These are phyloP conservation scores for Malbranchea zuffiana DNA, from an alignment of 2,329 filamentous ascomycete species.

Conservation along the genomic window DNA sequence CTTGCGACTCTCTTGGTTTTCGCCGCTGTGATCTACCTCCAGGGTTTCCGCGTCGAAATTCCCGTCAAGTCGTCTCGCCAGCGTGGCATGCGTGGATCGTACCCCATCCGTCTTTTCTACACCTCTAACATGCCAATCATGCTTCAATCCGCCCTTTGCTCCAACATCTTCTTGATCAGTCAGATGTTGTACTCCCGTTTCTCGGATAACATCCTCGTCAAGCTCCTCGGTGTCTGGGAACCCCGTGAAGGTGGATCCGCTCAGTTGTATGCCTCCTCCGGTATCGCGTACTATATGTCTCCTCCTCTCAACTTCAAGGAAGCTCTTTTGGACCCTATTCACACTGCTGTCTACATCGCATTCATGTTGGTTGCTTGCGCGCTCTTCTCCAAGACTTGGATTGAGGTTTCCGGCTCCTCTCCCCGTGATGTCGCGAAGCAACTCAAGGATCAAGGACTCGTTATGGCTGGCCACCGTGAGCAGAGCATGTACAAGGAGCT, in stretches of 20 bases:
- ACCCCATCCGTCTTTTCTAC: conserved; percentile 98
- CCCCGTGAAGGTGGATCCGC: conserved; percentile 79
- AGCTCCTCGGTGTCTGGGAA: conserved; percentile 97
- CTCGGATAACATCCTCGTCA: conserved; percentile 96
- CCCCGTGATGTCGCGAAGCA: conserved; percentile 98
- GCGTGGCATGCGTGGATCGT: conserved; percentile 94
- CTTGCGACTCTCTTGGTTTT: conserved; percentile 88
- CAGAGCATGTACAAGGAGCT: conserved; percentile 99
- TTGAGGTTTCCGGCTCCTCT: conserved; percentile 95
- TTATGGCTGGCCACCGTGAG: conserved; percentile 98
- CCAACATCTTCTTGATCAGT: conserved; percentile 97
- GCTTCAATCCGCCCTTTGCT: conserved; percentile 95
- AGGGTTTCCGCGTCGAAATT: conserved; percentile 99
- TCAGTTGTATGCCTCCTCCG: conserved; percentile 86
- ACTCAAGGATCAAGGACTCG: conserved; percentile 97
- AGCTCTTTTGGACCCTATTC: conserved; percentile 89
- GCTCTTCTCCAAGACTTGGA: conserved; percentile 99
- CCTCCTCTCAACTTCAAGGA: conserved; percentile 96
- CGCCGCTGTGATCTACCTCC: conserved; percentile 95
- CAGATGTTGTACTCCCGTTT: conserved; percentile 99
- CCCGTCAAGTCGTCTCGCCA: conserved; percentile 99
- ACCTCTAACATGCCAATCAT: conserved; percentile 99
- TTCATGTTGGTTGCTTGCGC: conserved; percentile 98
- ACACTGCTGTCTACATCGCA: conserved; percentile 86
- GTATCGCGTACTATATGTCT: conserved; percentile 99